These are phyloP conservation scores for Karstenula rhodostoma DNA, from an alignment of 2,329 filamentous ascomycete species.

Conservation along the genomic window DNA sequence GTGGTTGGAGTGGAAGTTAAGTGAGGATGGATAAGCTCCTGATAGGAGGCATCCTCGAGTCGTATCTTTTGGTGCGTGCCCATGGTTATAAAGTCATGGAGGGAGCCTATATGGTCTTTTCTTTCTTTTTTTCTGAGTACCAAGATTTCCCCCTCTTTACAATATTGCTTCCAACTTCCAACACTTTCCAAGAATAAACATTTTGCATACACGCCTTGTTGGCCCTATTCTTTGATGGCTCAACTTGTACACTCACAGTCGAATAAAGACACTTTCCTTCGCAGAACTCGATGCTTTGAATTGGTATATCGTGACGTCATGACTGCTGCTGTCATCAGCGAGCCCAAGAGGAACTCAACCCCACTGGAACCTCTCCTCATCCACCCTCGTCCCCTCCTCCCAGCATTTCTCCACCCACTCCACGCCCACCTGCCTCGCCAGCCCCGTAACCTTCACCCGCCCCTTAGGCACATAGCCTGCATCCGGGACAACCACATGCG, in stretches of 20 bases:
- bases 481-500: constrained; percentile 62
- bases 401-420: constrained; percentile 84
- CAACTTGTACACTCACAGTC: background rate
- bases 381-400: constrained; percentile 77
- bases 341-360: constrained; percentile 24
- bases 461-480: constrained; percentile 57
- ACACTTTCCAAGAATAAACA: too few species aligned
- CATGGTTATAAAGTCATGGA: too few species aligned
- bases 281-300: background rate
- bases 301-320: background rate
- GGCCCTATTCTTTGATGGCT: too few species aligned
- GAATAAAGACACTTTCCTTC: background rate
- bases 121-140: too few species aligned
- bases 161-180: too few species aligned
- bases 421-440: constrained; percentile 74
- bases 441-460: constrained; percentile 48
- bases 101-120: too few species aligned
- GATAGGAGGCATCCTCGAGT: too few species aligned
- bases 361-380: constrained; percentile 65
- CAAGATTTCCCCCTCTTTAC: too few species aligned
- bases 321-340: background rate
- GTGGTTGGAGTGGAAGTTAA: too few species aligned
- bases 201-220: too few species aligned
- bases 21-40: too few species aligned
- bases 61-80: too few species aligned